A percentile compares a stretch with the other conserved stretches of the same genome.
phyloP scores from a whole-genome alignment of 2,329 filamentous ascomycete species.

The Fusarium poae region DNA sequence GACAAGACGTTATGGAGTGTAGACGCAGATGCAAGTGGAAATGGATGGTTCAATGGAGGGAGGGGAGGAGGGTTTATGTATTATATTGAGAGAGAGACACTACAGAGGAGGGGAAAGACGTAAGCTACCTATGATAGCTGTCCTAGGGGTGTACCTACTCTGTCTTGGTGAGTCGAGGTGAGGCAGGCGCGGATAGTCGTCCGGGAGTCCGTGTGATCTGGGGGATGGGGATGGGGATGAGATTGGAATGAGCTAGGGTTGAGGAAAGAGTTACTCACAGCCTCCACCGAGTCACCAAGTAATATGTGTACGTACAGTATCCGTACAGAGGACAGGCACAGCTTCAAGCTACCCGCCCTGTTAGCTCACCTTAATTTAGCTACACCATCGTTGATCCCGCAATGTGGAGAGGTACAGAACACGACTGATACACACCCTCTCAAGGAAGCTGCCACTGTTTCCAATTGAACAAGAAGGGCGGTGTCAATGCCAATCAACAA shows the following conservation, averaged over 20 bases:
- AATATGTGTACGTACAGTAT: slow-evolving; percentile 5
- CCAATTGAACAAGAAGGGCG: slow-evolving; percentile 16
- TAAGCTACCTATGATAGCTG: slow-evolving; percentile 35
- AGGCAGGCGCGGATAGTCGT: slow-evolving; percentile 28
- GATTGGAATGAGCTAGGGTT: slow-evolving; percentile 31
- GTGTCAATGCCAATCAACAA: slow-evolving; percentile 32
- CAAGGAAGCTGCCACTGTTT: slow-evolving; percentile 16
- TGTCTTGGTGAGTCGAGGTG: slow-evolving; percentile 16
- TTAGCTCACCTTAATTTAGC: slow-evolving; percentile 36
- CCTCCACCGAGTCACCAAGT: slow-evolving; percentile 13
- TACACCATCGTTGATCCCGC: slow-evolving; percentile 29
- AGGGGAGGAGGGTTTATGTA: slow-evolving; percentile 38
- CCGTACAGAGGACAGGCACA: slow-evolving; percentile 22
- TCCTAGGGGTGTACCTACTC: slow-evolving; percentile 5
- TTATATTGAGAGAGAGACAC: slow-evolving; percentile 17
- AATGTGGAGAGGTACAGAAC: slow-evolving; percentile 23
- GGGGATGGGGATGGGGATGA: slow-evolving; percentile 25
- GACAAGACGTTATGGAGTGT: slow-evolving; percentile 5
- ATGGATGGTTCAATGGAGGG: slow-evolving; percentile 20
- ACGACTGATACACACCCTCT: slow-evolving; percentile 5
- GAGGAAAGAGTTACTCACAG: slow-evolving; percentile 22
- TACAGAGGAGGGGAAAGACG: slow-evolving; percentile 24
- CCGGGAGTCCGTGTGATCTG: slow-evolving; percentile 34
- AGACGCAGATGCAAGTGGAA: slow-evolving; percentile 27
- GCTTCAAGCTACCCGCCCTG: slow-evolving; percentile 20